Evolutionary conservation across 257 asterid species (phyloP).

Genomic region (Paraleonurus japonicus): DNA sequence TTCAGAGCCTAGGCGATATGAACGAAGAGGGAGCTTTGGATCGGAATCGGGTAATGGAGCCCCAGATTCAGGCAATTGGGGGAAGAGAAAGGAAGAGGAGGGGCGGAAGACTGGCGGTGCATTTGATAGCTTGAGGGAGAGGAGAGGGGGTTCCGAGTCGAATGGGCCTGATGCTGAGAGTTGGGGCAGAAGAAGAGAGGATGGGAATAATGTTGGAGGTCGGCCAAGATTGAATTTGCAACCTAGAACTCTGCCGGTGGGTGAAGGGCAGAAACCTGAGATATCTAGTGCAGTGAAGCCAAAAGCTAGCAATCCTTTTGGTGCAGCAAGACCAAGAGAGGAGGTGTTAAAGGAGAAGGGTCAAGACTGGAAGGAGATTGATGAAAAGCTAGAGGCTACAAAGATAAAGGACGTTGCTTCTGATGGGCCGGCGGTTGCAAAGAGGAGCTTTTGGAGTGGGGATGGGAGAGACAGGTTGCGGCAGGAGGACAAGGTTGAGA

Average conservation of each 20-base stretch:
- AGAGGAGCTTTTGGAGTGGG: constrained; percentile 63
- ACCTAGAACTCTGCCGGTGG: constrained; percentile 50
- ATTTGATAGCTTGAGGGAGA: constrained; percentile 79
- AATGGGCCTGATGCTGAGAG: constrained; percentile 47
- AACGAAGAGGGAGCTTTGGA: constrained; percentile 68
- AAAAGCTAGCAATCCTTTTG: constrained; percentile 75
- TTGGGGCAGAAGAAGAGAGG: constrained; percentile 76
- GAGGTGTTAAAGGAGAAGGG: constrained; percentile 98
- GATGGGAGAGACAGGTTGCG: constrained; percentile 50
- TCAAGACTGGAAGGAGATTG: constrained; percentile 85
- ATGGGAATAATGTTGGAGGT: constrained; percentile 38
- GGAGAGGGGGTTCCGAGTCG: constrained; percentile 57
- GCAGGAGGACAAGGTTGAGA: constrained; percentile 48
- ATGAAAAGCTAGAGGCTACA: constrained; percentile 61
- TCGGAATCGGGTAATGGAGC: constrained; percentile 57
- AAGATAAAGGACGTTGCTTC: constrained; percentile 56
- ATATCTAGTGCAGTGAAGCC: constrained; percentile 39
- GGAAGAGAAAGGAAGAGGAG: constrained; percentile 69
- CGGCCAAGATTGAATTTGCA: constrained; percentile 77
- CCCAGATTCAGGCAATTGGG: constrained; percentile 72
- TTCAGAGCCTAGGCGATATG: constrained; percentile 58
- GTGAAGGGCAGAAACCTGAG: constrained; percentile 39
- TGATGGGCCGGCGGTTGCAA: constrained; percentile 37
- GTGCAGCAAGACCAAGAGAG: constrained; percentile 95
- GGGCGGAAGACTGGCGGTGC: constrained; percentile 56